These are phyloP conservation scores for Westerdykella sp. DNA, from an alignment of 2,329 filamentous ascomycete species.

Conservation along the genomic window DNA sequence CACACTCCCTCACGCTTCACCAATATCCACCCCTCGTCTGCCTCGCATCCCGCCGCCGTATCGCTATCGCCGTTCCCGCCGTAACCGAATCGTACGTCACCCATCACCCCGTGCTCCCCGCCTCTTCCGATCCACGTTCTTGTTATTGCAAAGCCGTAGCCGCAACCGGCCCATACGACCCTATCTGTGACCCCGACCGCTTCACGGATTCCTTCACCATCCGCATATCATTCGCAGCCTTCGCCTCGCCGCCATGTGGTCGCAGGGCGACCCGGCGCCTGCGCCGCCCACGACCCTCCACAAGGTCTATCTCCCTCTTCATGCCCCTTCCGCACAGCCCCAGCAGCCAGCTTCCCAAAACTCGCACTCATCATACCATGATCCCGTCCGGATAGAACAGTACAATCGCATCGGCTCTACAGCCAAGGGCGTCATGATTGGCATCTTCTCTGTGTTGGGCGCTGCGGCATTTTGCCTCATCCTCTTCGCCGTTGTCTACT, in stretches of 20 bases:
- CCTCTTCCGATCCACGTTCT: no score
- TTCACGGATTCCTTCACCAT: no score
- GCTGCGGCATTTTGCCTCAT: slow-evolving; percentile 79
- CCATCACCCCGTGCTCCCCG: slow-evolving; percentile 6
- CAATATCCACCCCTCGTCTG: slow-evolving; percentile 14
- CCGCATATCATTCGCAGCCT: no score
- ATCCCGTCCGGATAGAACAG: slow-evolving; percentile 20
- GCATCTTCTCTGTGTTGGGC: slow-evolving; percentile 87
- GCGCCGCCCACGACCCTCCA: slow-evolving; percentile 31
- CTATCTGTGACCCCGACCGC: no score
- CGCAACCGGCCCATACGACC: no score
- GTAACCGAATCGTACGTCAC: slow-evolving; percentile 9
- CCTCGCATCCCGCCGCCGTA: no score
- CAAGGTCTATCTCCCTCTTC: slow-evolving; percentile 20
- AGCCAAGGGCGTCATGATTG: slow-evolving; percentile 81
- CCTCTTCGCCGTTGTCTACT: slow-evolving; percentile 77
- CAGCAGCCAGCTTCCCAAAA: slow-evolving; percentile 2
- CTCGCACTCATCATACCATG: slow-evolving; percentile 15
- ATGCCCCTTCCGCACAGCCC: slow-evolving; percentile 20
- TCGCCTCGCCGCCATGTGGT: slow-evolving; percentile 23
- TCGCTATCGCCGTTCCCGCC: slow-evolving; percentile 10
- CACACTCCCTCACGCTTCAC: background rate
- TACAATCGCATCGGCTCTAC: slow-evolving; percentile 45
- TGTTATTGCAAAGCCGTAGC: no score
- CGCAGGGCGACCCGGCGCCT: slow-evolving; percentile 22